phyloP scores from a whole-genome alignment of 176 grass and related monocot species.

The Eragrostis curvula region DNA sequence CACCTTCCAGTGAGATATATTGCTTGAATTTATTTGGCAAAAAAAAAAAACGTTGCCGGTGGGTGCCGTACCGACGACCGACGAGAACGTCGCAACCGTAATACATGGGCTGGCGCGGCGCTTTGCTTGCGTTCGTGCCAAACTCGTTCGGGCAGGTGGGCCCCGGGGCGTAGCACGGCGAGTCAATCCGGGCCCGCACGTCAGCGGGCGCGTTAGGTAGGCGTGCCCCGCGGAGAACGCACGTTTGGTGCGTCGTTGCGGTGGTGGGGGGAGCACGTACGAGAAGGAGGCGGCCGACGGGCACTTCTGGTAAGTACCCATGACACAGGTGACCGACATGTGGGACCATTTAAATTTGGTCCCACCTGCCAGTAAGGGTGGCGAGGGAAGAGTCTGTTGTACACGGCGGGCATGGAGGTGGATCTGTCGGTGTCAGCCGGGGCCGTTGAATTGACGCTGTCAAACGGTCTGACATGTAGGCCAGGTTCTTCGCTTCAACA shows the following conservation, averaged over 20 bases:
- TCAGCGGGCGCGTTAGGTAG: neutral
- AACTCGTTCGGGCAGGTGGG: conserved; percentile 32
- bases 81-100: conserved; percentile 30
- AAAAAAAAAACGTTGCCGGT: neutral
- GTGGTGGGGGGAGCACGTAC: conserved; percentile 11
- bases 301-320: too few relatives aligned
- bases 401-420: too few relatives aligned
- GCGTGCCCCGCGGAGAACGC: too few relatives aligned
- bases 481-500: neutral
- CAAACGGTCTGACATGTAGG: neutral
- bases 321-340: too few relatives aligned
- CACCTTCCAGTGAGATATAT: too few relatives aligned
- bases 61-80: neutral
- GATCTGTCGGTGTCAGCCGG: conserved; percentile 30
- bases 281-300: neutral
- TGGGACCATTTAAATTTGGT: too few relatives aligned
- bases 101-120: neutral
- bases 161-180: neutral
- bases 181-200: neutral
- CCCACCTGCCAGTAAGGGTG: fast-evolving
- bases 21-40: too few relatives aligned
- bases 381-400: neutral
- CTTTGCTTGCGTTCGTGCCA: conserved; percentile 51
- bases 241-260: neutral
- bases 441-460: neutral